Base-by-base conservation (phyloP, 176 grass and related monocot genomes). In the Panicum miliaceum region DNA sequence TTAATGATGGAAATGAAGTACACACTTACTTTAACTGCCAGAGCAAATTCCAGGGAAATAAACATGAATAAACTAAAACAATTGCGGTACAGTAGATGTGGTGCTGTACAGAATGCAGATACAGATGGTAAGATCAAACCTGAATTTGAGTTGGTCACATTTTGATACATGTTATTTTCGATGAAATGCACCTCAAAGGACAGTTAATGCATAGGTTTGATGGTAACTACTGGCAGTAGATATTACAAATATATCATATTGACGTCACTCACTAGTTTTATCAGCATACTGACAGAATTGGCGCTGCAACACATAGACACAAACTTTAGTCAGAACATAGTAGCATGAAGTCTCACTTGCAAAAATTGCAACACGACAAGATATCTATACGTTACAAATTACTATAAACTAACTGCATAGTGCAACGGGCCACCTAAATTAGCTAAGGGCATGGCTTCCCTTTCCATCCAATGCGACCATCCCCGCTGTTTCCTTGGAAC, bases 1-100 rank as follows among this genome's bases (percentile, higher is more conserved):
- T 26, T 73, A 38, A 63, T 22, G 13, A 73, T 47, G 42, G 35
- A 77, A 34, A 85, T 59, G 32, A 81, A 76, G 32, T 61, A 78
- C 42, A 59, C 9, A 56, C 14, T 69, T 47, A 64, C 4, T 76
- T 40, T 37, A 85, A 73, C 22, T 66, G 32, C 59, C 3, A 81
- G 70, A 81, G 37, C 5, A 71, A 57, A 23, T 76, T 57, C n/a
- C 6, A 89, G 27, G 41, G 48, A 22, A 74, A 50, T n/a, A 84
- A 71, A 36, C 29, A 87, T 51, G 7, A 72, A 87, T 25, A 60
- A 59, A 76, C 5, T 32, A 72, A 82, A 77, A 36, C n/a, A 86
- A 82, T 66, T 10, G 71, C 57, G 47, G 18, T 41, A 53, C 0
- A 53, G 43, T 32, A 34, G 66, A 77, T 67, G 50, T 63, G 51